A percentile compares a stretch with the other conserved stretches of the same genome.
Conservation (phyloP, 768 basidiomycete genomes). For the Tulasnella sp. region DNA sequence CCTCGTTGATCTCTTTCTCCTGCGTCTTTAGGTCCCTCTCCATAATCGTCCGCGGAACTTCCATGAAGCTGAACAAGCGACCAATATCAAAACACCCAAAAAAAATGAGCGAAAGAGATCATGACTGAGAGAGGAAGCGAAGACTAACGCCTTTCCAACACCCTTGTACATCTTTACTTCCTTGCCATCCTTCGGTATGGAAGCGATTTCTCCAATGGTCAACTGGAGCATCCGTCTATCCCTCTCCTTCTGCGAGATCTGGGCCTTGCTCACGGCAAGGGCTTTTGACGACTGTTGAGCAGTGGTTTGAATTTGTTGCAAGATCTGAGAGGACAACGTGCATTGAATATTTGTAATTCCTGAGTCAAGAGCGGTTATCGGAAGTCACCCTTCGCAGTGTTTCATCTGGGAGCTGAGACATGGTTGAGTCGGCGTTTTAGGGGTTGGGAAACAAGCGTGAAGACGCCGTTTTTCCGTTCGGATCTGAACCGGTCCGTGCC, state of each 20-base stretch:
- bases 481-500: neutral
- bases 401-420: conserved; percentile 65
- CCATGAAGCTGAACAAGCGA: conserved; percentile 67
- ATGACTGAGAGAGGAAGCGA: neutral
- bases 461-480: neutral
- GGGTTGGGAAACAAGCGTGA: neutral
- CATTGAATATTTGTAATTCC: neutral
- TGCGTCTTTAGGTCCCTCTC: conserved; percentile 63
- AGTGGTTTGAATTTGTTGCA: conserved; percentile 87
- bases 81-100: conserved; percentile 14
- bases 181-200: conserved; percentile 43
- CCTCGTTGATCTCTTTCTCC: conserved; percentile 78
- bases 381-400: conserved; percentile 64
- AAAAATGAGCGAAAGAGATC: neutral
- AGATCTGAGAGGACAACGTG: conserved; percentile 54
- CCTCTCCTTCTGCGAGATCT: conserved; percentile 71
- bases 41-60: conserved; percentile 72
- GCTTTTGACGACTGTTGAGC: conserved; percentile 78
- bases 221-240: conserved; percentile 85
- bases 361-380: neutral
- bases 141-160: conserved; percentile 84
- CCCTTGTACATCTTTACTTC: conserved; percentile 85
- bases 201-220: conserved; percentile 73
- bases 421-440: conserved; percentile 29
- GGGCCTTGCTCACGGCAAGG: conserved; percentile 63